These are phyloP conservation scores for Aspergillus aculeatus DNA, from an alignment of 2,329 filamentous ascomycete species.

Conservation along the genomic window DNA sequence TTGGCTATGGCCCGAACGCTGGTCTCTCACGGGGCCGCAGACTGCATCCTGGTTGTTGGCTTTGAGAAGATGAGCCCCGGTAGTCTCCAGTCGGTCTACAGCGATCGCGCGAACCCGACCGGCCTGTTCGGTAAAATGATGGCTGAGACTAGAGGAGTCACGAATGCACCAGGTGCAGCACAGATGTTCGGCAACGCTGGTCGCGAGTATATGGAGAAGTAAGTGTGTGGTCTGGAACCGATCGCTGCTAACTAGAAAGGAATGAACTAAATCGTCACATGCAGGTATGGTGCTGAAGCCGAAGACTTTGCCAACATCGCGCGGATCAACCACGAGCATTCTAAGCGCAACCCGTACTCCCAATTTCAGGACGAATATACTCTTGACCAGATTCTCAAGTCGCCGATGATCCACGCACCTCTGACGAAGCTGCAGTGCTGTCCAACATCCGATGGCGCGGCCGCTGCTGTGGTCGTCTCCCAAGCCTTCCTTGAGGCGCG, in stretches of 20 bases:
- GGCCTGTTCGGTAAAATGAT: constrained; percentile 75
- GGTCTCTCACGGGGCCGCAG: constrained; percentile 74
- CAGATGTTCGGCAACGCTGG: constrained; percentile 97
- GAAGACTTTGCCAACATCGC: constrained; percentile 95
- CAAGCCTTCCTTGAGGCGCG: constrained; percentile 82
- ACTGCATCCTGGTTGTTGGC: constrained; percentile 87
- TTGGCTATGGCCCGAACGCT: constrained; percentile 79
- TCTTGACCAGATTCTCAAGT: constrained; percentile 72
- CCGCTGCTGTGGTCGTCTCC: constrained; percentile 84
- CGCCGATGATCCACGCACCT: constrained; percentile 77
- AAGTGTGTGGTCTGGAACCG: constrained; percentile 28
- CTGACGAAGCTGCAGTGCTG: constrained; percentile 99
- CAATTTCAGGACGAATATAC: constrained; percentile 94
- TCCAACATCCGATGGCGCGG: constrained; percentile 89
- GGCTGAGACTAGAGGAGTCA: constrained; percentile 75
- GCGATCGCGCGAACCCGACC: constrained; percentile 78
- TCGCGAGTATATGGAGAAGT: constrained; percentile 92
- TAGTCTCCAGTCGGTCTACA: constrained; percentile 78
- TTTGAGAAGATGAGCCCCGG: constrained; percentile 99
- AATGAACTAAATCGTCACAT: not conserved
- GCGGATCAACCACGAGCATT: constrained; percentile 89
- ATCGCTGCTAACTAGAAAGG: not conserved
- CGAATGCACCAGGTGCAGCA: constrained; percentile 79
- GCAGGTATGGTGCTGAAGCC: constrained; percentile 72
- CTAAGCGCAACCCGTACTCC: constrained; percentile 91